Evolutionary conservation across 208 protist species (phyloP).

Genomic region (Leishmania martiniquensis): DNA sequence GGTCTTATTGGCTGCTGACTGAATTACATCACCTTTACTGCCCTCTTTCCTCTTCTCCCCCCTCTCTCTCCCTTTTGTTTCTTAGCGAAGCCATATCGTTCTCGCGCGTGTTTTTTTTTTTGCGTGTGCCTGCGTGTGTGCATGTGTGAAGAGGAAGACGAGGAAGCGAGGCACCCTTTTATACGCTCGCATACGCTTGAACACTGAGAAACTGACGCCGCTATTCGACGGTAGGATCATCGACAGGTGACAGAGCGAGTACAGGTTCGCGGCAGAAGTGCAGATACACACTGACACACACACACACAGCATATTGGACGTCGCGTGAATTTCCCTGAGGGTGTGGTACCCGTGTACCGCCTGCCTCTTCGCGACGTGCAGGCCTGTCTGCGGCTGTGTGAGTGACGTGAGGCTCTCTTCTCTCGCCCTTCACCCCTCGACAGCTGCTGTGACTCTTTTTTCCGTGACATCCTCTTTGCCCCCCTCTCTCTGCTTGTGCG

Average conservation of each 20-base stretch:
- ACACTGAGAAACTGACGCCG: neutral
- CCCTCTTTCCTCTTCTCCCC: no score
- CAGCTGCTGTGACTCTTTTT: neutral
- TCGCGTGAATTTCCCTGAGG: no score
- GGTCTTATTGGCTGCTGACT: no score
- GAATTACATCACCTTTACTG: no score
- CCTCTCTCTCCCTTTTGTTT: no score
- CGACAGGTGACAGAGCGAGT: neutral
- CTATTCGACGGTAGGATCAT: neutral
- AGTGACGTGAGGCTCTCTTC: neutral
- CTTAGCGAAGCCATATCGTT: no score
- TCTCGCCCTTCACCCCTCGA: no score
- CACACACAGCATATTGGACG: no score
- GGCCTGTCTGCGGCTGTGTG: neutral
- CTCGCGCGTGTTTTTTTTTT: neutral
- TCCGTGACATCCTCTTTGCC: neutral
- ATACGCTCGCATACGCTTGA: neutral
- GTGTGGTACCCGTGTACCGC: neutral
- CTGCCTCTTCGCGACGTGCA: neutral
- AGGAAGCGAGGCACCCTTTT: neutral
- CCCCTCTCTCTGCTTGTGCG: neutral
- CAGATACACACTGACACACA: no score
- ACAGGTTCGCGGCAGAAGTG: no score
- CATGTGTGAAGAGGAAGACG: neutral
- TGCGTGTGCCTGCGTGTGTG: neutral